Percentiles rank a stretch among this genome's conserved stretches.
These are phyloP conservation scores for Curvularia sp. DNA, from an alignment of 2,329 filamentous ascomycete genomes.

Conservation along the genomic window DNA sequence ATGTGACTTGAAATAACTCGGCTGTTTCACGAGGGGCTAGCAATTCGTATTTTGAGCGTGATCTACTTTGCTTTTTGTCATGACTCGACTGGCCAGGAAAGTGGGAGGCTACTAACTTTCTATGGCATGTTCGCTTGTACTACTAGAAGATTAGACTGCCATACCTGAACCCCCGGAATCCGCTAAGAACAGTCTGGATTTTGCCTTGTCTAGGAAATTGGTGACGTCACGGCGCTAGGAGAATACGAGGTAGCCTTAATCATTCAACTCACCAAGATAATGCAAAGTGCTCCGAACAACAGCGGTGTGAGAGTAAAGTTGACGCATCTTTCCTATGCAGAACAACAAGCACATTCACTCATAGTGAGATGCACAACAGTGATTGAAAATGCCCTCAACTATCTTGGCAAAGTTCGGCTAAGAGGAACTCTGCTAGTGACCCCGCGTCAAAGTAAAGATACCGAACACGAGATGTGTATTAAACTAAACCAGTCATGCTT, in stretches of 20 bases:
- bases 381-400: neutral
- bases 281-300: neutral
- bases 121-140: too few species aligned
- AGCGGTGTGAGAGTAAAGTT: neutral
- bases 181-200: neutral
- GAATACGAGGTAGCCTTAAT: neutral
- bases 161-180: neutral
- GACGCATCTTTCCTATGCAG: neutral
- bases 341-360: neutral
- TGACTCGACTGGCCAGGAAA: too few species aligned
- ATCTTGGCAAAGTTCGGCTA: neutral
- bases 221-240: neutral
- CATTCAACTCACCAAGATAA: neutral
- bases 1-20: neutral
- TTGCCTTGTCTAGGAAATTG: neutral
- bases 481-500: neutral
- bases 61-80: too few species aligned
- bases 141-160: neutral
- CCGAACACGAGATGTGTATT: neutral
- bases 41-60: neutral
- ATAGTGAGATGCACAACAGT: neutral
- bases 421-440: neutral
- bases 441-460: neutral
- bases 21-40: neutral
- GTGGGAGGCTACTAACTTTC: too few species aligned